Conservation (phyloP, 371 early-diverging fungal genomes). For the Nosema granulosis region DNA sequence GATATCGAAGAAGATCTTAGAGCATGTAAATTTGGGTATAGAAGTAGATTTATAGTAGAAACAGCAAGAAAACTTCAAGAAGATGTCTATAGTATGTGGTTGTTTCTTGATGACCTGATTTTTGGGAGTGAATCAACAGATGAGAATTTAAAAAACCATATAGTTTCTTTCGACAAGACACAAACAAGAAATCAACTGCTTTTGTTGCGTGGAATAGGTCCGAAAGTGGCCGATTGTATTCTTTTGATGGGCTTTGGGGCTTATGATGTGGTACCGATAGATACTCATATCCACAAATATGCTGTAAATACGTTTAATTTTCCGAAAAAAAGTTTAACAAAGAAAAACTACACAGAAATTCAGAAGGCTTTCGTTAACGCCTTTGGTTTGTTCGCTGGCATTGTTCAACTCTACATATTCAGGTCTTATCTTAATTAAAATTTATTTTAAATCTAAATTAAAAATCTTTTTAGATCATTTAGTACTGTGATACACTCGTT, state of each 20-base stretch:
- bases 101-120: not conserved
- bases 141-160: not conserved
- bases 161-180: not conserved
- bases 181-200: slow-evolving; percentile 23
- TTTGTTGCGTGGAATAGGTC: slow-evolving; percentile 69
- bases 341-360: slow-evolving; percentile 37
- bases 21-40: slow-evolving; percentile 80
- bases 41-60: slow-evolving; percentile 77
- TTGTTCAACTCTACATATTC: slow-evolving; percentile 61
- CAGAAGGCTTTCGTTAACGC: slow-evolving; percentile 41
- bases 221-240: slow-evolving; percentile 94
- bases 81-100: too few species aligned
- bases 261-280: slow-evolving; percentile 78
- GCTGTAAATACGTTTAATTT: slow-evolving; percentile 40
- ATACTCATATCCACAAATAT: slow-evolving; percentile 75
- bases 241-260: slow-evolving; percentile 74
- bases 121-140: too few species aligned
- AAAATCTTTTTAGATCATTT: not conserved
- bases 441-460: not conserved
- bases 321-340: not conserved
- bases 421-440: slow-evolving; percentile 15
- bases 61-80: too few species aligned
- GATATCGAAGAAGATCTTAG: slow-evolving; percentile 70
- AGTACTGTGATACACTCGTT: too few species aligned
- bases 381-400: slow-evolving; percentile 60